Evolutionary conservation across 352 stramenopile species (phyloP), one percentile per base, ranked within the genome.

Genomic region (Phytophthora litchii): DNA sequence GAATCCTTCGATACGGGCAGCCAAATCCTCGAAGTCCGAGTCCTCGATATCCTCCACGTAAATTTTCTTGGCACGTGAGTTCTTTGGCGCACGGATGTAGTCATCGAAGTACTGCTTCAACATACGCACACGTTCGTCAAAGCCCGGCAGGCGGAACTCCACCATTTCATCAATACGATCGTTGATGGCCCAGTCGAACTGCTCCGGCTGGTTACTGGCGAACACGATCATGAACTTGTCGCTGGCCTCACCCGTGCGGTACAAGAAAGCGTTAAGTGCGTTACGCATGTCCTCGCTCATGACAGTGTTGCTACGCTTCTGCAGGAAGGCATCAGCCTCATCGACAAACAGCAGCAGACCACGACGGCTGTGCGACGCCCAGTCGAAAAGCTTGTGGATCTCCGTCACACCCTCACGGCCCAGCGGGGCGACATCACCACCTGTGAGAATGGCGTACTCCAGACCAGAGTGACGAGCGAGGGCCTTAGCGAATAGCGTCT

Each of bases 161-260:
- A 99, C 94, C 88, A 99, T 99, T 81, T 99, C 97, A 83, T 99
- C 97, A 47, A 99, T 98, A 87, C 97, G 96, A 91, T 99, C 97
- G 80, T 98, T 97, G 67, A 99, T 97, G 40, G 97, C 97, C 80
- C 90, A 97, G 71, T 99, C 97, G 64, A 99, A 99, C 74, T 99
- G 94, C 64, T 98, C 91, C 25, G 97, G 97, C 78, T 99, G 94
- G 83, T 99, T 99, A 70, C 93, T 98, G 10, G 97, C 97, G 68
- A 99, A 99, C 43, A 99, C 97, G 66, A 99, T 97, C 97, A 99
- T 99, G 73, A 99, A 99, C 72, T 99, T 97, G 75, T 99, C 93
- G 64, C 93, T 99, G 47, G 97, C 94, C 41, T 96, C 92, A 31
- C 96, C 97, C 20, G 97, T 99, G 60, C 96, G 94, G 82, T 99